Base-by-base conservation (phyloP, 345 rosid genomes). In the Hibiscus syriacus region DNA sequence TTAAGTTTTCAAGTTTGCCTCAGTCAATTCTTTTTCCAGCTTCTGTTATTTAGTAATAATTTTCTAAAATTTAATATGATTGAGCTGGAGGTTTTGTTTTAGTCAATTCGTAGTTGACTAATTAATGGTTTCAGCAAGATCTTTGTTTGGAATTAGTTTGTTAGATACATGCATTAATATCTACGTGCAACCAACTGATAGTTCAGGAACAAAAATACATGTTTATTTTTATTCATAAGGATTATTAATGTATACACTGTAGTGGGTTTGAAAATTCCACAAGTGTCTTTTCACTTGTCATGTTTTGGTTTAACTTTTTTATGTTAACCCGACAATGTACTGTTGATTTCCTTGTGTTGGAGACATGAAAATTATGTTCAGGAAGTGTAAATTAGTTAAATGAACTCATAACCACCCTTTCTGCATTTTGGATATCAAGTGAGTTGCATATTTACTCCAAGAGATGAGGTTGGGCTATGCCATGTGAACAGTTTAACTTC, bases 91-190 rank as follows among this genome's bases (percentile, higher is more conserved):
- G 8, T 17, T 38, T 14, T 38, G 29, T 60, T 20, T 20, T 20
- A 5, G 36, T 60, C 17, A 4, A 38, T 13, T 62, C 9, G 0
- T 4, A 13, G 32, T 41, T 13, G 20, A 39, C 19, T 41, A 13
- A 29, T 62, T 61, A 12, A 27, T 41, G 64, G 27, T 34, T 58
- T 59, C 27, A 59, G 58, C 25, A 63, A 57, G 71, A 55, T 54
- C 67, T 27, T 72, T 52, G 46, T 26, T 55, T 26, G 6, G 27
- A 22, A 53, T 45, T 48, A 59, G 46, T 54, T 54, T 12, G 1
- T 36, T 32, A 20, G 20, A 22, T 39, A 25, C 8, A 19, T 27
- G 20, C 22, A 39, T 39, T 39, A 5, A 41, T 62, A 41, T 62
- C 52, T 62, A 14, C 39, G 30, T 62, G 45, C 66, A 62, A 62